A percentile compares a stretch with the other conserved stretches of the same genome.
Conservation (phyloP, 495 filamentous ascomycete species). For the Terfezia claveryi region DNA sequence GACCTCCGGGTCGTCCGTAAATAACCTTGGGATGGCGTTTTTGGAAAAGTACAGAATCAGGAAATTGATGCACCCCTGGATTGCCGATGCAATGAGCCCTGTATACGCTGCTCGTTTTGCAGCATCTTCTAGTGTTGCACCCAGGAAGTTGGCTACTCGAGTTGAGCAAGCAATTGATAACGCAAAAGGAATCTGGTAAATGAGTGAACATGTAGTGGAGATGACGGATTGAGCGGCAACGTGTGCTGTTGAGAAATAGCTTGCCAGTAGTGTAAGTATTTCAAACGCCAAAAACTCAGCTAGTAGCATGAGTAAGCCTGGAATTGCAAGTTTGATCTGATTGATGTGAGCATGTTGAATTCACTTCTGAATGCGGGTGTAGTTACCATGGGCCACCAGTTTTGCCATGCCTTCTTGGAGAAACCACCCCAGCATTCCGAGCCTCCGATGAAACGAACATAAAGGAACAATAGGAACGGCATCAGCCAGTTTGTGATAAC, state of each 20-base stretch:
- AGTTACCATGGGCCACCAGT: constrained; percentile 35
- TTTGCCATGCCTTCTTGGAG: constrained; percentile 40
- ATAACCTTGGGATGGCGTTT: constrained; percentile 48
- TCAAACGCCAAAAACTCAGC: constrained; percentile 79
- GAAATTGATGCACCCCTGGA: constrained; percentile 59
- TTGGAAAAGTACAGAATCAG: constrained; percentile 40
- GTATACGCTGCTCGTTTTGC: constrained; percentile 40
- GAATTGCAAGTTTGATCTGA: constrained; percentile 54
- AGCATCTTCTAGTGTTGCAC: constrained; percentile 44
- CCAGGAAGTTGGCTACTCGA: constrained; percentile 41
- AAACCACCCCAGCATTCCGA: constrained; percentile 76
- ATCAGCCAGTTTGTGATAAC: constrained; percentile 64
- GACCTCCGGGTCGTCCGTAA: constrained; percentile 62
- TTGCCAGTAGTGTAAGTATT: constrained; percentile 48
- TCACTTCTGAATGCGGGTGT: background rate
- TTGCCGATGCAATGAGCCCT: constrained; percentile 35
- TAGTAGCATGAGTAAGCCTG: constrained; percentile 76
- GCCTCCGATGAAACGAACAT: constrained; percentile 53
- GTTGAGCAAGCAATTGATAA: constrained; percentile 41
- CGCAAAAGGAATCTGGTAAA: constrained; percentile 40
- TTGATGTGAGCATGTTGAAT: constrained; percentile 29
- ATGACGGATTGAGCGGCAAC: constrained; percentile 43
- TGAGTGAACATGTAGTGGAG: constrained; percentile 31
- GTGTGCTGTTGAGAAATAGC: constrained; percentile 44
- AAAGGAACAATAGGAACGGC: constrained; percentile 49